A percentile compares a stretch with the other conserved stretches of the same genome.
These are phyloP conservation scores for Jatropha multifida DNA, from an alignment of 441 rosid genomes.

Conservation along the genomic window DNA sequence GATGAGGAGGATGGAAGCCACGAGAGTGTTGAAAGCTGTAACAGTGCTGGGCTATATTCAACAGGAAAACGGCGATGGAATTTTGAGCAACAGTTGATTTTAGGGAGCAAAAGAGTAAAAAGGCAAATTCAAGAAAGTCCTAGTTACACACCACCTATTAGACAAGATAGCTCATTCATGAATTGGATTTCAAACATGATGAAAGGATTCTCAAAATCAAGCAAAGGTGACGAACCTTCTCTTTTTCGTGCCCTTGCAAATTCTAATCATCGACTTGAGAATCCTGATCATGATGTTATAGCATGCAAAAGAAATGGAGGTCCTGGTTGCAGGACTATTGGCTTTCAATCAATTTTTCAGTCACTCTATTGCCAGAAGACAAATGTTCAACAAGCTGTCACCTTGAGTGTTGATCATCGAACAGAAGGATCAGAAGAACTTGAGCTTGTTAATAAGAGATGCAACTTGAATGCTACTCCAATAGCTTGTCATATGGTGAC, in stretches of 20 bases:
- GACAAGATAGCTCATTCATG: slow-evolving; percentile 81
- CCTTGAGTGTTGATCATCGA: slow-evolving; percentile 26
- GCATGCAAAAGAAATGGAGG: slow-evolving; percentile 29
- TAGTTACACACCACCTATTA: slow-evolving; percentile 45
- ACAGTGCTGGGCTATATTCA: slow-evolving; percentile 46
- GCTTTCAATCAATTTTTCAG: slow-evolving; percentile 76
- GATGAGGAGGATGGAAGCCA: slow-evolving; percentile 55
- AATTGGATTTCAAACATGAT: slow-evolving; percentile 92
- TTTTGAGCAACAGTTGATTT: slow-evolving; percentile 51
- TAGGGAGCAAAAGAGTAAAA: slow-evolving; percentile 60
- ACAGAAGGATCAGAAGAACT: slow-evolving; percentile 20
- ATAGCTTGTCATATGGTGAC: slow-evolving; percentile 36
- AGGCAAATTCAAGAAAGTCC: slow-evolving; percentile 44
- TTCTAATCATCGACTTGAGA: slow-evolving; percentile 29
- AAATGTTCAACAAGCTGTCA: slow-evolving; percentile 28
- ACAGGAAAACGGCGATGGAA: slow-evolving; percentile 49
- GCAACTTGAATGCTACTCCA: slow-evolving; percentile 44
- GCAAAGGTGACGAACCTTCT: slow-evolving; percentile 37
- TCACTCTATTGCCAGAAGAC: slow-evolving; percentile 59
- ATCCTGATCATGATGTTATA: slow-evolving; percentile 26
- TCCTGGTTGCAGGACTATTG: slow-evolving; percentile 35
- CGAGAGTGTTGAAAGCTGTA: slow-evolving; percentile 91
- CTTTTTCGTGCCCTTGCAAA: slow-evolving; percentile 37
- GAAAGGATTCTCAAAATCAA: slow-evolving; percentile 57
- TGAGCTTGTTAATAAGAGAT: slow-evolving; percentile 29